Evolutionary conservation across 2,329 filamentous ascomycete species (phyloP).

Genomic region (Lecanicillium sp.): DNA sequence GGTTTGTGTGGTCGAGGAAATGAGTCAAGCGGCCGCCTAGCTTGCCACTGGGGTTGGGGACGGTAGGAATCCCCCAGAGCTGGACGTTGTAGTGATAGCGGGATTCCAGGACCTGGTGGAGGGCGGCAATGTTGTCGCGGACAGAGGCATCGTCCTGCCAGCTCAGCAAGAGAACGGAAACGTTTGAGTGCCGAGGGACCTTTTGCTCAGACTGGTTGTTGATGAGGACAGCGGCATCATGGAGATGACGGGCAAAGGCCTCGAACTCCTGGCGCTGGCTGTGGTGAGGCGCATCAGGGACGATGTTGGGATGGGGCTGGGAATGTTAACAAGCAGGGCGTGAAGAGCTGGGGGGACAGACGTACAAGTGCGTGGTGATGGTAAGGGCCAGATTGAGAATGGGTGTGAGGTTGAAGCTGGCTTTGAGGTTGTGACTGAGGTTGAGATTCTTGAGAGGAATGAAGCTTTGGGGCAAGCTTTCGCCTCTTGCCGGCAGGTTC

Average conservation of each 20-base stretch:
- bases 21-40: constrained; percentile 54
- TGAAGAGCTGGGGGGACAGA: not conserved
- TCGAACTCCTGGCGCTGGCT: constrained; percentile 57
- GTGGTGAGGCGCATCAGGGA: constrained; percentile 17
- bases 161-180: constrained; percentile 54
- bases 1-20: constrained; percentile 51
- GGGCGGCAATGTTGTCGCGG: constrained; percentile 46
- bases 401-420: constrained; percentile 32
- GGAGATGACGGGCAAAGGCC: constrained; percentile 59
- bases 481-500: constrained; percentile 38
- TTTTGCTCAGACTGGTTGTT: constrained; percentile 55
- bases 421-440: constrained; percentile 21
- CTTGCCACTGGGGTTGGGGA: constrained; percentile 54
- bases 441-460: constrained; percentile 18
- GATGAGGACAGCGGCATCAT: constrained; percentile 63
- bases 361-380: not conserved
- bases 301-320: constrained; percentile 6
- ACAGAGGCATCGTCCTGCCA: constrained; percentile 56
- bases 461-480: constrained; percentile 39
- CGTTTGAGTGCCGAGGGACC: constrained; percentile 41
- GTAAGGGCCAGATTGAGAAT: constrained; percentile 22
- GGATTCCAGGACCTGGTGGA: constrained; percentile 54
- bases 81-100: constrained; percentile 56
- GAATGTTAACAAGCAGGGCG: constrained; percentile 20
- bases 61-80: constrained; percentile 55